Base-by-base conservation (phyloP, 805 yeast species). In the Metschnikowia shivogae region DNA sequence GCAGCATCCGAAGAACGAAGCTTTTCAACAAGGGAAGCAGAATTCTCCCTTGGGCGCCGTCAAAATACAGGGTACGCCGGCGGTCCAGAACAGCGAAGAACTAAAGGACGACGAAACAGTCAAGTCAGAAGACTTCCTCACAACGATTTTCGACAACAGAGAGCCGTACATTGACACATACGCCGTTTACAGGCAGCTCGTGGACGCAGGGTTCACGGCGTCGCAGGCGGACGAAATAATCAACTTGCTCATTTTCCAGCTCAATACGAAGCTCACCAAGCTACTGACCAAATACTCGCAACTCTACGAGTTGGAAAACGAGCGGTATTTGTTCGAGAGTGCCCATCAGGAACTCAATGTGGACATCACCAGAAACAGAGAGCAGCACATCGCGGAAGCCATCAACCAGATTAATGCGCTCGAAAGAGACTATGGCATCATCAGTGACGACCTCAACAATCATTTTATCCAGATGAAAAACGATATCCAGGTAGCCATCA, bases 291-390 rank as follows among this genome's bases (percentile, higher is more conserved):
- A 69, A 46, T 79, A 76, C 59, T 65, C 77, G 4, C 81, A 78
- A 19, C 65, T 65, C 24, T 80, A 81, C 49, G 96, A 89, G 54
- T 67, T 89, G 12, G 96, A 90, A 51, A 92, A 90, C 57, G 97
- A 92, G 56, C 77, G 80, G 19, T 93, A 92, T 59, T 66, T 93
- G 11, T 90, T 89, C 62, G 92, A 89, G 60, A 95, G 97, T 28
- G 96, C 97, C 0, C 88, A 88, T 49, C 84, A 90, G 44, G 98
- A 92, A 62, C 65, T 92, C 31, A 66, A 84, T 39, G 87, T 85
- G 36, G 96, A 89, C 55, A 78, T 89, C 20, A 81, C 84, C 34
- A 75, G 82, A 34, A 77, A 84, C 27, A 70, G 97, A 52, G 89
- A 84, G 50, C 68, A 72, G 10, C 86, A 87, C 49, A 70, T 85